Evolutionary conservation across 257 asterid species (phyloP).

Genomic region (Anisodus acutangulus): DNA sequence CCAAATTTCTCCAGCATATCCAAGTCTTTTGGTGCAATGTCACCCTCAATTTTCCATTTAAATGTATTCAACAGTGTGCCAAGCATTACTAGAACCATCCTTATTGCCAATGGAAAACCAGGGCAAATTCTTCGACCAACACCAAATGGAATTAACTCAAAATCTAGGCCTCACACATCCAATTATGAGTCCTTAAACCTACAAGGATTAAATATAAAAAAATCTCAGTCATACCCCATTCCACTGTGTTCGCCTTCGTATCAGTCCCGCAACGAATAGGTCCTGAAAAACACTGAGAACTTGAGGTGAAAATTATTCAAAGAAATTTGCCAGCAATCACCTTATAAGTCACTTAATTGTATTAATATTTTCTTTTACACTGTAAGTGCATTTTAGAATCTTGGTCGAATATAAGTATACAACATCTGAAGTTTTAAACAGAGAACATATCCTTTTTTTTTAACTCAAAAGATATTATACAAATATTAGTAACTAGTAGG

Average conservation of each 20-base stretch:
- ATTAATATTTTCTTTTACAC: too few species aligned
- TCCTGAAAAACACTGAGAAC: not conserved
- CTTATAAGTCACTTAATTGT: too few species aligned
- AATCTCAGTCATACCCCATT: slow-evolving; percentile 32
- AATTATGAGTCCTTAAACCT: slow-evolving; percentile 18
- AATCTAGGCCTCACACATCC: slow-evolving; percentile 21
- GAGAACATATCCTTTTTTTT: too few species aligned
- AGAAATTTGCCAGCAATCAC: not conserved
- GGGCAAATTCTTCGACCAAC: slow-evolving; percentile 33
- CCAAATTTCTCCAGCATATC: slow-evolving; percentile 33
- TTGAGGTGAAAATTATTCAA: not conserved
- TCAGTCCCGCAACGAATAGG: slow-evolving; percentile 28
- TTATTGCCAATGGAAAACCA: slow-evolving; percentile 29
- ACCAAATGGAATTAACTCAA: slow-evolving; percentile 36
- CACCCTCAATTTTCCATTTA: slow-evolving; percentile 27
- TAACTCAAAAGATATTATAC: too few species aligned
- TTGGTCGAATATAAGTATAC: too few species aligned
- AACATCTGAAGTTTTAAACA: too few species aligned
- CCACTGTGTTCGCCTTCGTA: not conserved
- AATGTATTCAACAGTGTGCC: slow-evolving; percentile 30
- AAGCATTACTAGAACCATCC: slow-evolving; percentile 25
- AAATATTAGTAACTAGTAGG: too few species aligned
- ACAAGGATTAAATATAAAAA: slow-evolving; percentile 25
- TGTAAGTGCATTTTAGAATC: too few species aligned
- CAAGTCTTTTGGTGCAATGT: slow-evolving; percentile 10